Conservation (phyloP, 208 protist genomes). For the Zelonia costaricensis region DNA sequence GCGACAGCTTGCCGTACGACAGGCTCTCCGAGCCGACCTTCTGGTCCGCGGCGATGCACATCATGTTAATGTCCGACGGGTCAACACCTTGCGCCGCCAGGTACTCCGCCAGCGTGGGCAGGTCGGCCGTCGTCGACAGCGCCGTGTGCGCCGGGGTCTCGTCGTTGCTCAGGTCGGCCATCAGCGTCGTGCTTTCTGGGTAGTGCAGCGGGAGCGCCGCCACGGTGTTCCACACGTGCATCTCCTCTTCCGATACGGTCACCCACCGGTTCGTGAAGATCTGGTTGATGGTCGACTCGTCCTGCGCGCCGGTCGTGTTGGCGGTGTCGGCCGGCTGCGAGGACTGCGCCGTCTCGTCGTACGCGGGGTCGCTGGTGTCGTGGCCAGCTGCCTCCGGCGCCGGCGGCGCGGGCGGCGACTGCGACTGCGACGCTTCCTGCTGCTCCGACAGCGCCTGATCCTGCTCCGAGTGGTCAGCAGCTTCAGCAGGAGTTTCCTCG, state of each 20-base stretch:
- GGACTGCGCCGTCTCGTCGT: conserved; percentile 5
- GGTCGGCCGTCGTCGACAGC: conserved; percentile 14
- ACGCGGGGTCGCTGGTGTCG: conserved; percentile 3
- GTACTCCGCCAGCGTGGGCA: conserved; percentile 54
- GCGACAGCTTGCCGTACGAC: conserved; percentile 72
- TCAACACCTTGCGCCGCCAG: conserved; percentile 36
- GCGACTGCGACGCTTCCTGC: background rate
- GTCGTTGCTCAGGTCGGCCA: conserved; percentile 38
- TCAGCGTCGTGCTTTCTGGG: conserved; percentile 34
- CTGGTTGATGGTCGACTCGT: conserved; percentile 38
- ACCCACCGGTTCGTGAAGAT: conserved; percentile 61
- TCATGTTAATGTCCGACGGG: conserved; percentile 54
- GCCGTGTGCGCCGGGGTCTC: conserved; percentile 16
- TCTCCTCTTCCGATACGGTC: conserved; percentile 57
- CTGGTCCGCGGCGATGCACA: conserved; percentile 72
- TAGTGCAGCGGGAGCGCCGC: conserved; percentile 58
- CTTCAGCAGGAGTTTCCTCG: conserved; percentile 2
- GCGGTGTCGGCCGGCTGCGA: conserved; percentile 1
- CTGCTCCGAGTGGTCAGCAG: background rate
- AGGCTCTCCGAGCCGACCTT: conserved; percentile 67
- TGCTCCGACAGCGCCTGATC: background rate
- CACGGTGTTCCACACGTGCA: conserved; percentile 65
- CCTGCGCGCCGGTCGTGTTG: conserved; percentile 21
- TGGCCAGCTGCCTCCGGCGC: background rate
- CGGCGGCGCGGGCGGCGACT: conserved; percentile 1